These are phyloP conservation scores for Entophlyctis luteolus DNA, from an alignment of 192 early-diverging fungal species.

Conservation along the genomic window DNA sequence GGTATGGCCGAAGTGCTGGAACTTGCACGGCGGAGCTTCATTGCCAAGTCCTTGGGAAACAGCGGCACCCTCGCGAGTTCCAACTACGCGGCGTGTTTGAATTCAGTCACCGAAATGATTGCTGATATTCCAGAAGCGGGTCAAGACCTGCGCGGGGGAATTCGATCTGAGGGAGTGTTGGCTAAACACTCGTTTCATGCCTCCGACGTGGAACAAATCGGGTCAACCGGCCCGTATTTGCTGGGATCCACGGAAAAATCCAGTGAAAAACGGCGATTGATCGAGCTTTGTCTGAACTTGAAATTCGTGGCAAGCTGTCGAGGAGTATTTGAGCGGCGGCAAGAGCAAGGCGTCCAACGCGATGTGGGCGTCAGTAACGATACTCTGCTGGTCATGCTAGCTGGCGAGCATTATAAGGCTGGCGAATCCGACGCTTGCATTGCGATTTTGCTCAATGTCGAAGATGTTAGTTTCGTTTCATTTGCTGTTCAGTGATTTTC, in stretches of 20 bases:
- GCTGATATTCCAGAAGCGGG: neutral
- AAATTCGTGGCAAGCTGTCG: neutral
- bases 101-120: constrained; percentile 14
- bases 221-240: neutral
- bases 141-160: neutral
- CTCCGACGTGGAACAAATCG: neutral
- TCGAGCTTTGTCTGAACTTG: constrained; percentile 13
- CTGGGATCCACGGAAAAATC: neutral
- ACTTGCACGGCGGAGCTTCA: neutral
- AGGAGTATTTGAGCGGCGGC: neutral
- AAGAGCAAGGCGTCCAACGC: neutral
- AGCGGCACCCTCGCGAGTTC: neutral
- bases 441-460: constrained; percentile 24
- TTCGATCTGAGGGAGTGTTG: neutral
- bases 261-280: neutral
- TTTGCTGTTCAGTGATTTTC: neutral
- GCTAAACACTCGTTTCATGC: neutral
- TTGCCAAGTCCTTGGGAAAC: neutral
- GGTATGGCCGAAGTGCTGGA: constrained; percentile 19
- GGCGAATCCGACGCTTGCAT: constrained; percentile 25
- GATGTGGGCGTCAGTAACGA: neutral
- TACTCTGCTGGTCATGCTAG: constrained; percentile 8
- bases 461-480: constrained; percentile 15
- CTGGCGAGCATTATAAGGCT: constrained; percentile 12
- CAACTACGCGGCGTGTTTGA: neutral